Percentiles rank a stretch among this genome's conserved stretches.
These are phyloP conservation scores for Rhizopogon roseolus DNA, from an alignment of 768 basidiomycete species.

Conservation along the genomic window DNA sequence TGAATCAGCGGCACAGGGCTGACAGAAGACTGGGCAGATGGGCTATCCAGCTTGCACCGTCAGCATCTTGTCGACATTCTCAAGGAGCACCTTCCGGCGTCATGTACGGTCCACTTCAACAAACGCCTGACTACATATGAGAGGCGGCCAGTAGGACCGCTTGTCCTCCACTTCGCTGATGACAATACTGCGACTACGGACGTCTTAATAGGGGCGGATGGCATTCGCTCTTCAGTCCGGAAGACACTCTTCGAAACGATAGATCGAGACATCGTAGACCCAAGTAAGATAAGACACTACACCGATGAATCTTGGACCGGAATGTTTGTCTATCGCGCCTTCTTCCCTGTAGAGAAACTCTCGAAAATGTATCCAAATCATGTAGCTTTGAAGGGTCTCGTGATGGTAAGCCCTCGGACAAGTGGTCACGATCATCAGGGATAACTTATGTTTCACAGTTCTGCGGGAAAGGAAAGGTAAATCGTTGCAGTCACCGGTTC, in stretches of 20 bases:
- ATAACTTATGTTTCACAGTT: slow-evolving; percentile 4
- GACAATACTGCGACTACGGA: slow-evolving; percentile 30
- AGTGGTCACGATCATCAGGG: not conserved
- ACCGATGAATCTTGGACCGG: slow-evolving; percentile 34
- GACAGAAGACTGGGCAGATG: not conserved
- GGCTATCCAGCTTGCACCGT: slow-evolving; percentile 14
- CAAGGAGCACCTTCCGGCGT: slow-evolving; percentile 12
- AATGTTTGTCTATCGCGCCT: slow-evolving; percentile 29
- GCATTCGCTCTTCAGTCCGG: slow-evolving; percentile 22
- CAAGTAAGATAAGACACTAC: slow-evolving; percentile 1
- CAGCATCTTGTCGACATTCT: slow-evolving; percentile 22
- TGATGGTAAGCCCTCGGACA: slow-evolving; percentile 11
- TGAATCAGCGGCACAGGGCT: not conserved
- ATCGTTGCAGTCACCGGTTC: not conserved
- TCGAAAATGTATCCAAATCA: slow-evolving; percentile 13
- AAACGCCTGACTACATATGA: slow-evolving; percentile 27
- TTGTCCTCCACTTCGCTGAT: slow-evolving; percentile 25
- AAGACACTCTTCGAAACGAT: slow-evolving; percentile 12
- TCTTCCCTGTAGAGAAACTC: slow-evolving; percentile 28
- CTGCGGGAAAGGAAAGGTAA: not conserved
- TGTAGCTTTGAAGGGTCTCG: slow-evolving; percentile 8
- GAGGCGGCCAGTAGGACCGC: not conserved
- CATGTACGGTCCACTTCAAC: slow-evolving; percentile 18
- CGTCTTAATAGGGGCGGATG: slow-evolving; percentile 38
- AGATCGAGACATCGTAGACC: slow-evolving; percentile 14